Evolutionary conservation across 257 asterid species (phyloP), one percentile per base, ranked within the genome.

Genomic region (Nicotiana undulata): DNA sequence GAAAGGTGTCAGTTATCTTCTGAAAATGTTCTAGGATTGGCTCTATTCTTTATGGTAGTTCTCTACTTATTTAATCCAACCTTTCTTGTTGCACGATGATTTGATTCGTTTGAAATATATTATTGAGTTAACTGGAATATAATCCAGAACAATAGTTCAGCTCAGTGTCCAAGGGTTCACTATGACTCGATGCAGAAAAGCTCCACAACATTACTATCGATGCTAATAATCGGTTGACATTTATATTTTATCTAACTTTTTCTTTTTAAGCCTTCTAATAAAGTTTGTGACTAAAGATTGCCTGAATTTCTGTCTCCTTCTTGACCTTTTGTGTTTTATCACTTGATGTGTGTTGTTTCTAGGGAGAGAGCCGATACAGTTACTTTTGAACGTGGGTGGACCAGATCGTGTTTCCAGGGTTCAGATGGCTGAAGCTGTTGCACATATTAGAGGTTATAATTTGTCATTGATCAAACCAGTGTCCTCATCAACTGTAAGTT

Each of bases 341-440:
- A 64, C 77, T 9, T 46, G 29, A 18, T 49, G 20, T n/a, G 20
- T 0, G 55, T 31, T 64, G 65, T 51, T 65, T 29, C 65, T 20
- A 93, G 98, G 86, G 83, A 83, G 81, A 28, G 86, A 92, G 88
- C 89, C 86, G 63, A 81, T 90, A 86, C 94, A 85, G 82, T 82
- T 90, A 86, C 83, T 94, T 85, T 82, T 94, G 64, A 94, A 96
- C 80, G 97, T 84, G 56, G 98, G 99, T 1, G 98, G 97, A 61
- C 95, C 97, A 26, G 97, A 92, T 83, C 86, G 97, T 86, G 85
- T 96, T 28, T 92, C 99, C 26, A 90, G 99, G 72, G 96, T 93
- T 82, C 96, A 95, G 87, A 95, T 95, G 99, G 99, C 99, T 5
- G 97, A 95, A 88, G 92, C 91, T 82, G 95, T 93, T 82, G 98